These are phyloP conservation scores for Leccinellum albellum DNA, from an alignment of 768 basidiomycete species.

Conservation along the genomic window DNA sequence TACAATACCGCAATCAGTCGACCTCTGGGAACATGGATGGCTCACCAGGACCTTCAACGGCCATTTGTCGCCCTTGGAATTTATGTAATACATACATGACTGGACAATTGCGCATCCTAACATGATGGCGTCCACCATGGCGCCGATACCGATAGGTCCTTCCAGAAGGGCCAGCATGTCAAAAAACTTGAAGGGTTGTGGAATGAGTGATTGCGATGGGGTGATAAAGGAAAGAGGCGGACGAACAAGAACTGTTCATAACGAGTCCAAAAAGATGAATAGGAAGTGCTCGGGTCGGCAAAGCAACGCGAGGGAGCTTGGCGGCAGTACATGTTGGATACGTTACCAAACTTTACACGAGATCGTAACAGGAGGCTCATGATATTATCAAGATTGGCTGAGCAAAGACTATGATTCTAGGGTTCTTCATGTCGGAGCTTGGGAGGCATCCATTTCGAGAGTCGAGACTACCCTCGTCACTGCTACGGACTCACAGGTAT, in stretches of 20 bases:
- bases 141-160: conserved; percentile 23
- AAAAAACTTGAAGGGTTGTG: not conserved
- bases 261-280: conserved; percentile 2
- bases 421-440: conserved; percentile 17
- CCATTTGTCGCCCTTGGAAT: conserved; percentile 12
- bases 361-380: not conserved
- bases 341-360: conserved; percentile 14
- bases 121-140: conserved; percentile 20
- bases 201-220: not conserved
- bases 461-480: not conserved
- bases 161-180: conserved; percentile 21
- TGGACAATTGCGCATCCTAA: conserved; percentile 25
- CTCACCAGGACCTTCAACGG: conserved; percentile 17
- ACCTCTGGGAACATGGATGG: not conserved
- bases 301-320: conserved; percentile 8
- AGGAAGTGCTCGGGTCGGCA: conserved; percentile 5
- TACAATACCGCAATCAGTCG: not conserved
- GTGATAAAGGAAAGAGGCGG: conserved; percentile 15
- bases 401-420: conserved; percentile 1
- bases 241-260: conserved; percentile 11
- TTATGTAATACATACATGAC: conserved; percentile 26
- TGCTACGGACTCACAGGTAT: too few relatives aligned
- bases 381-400: conserved; percentile 16
- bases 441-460: not conserved
- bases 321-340: not conserved